These are phyloP conservation scores for Hortaea sp. DNA, from an alignment of 2,329 filamentous ascomycete species.

Conservation along the genomic window DNA sequence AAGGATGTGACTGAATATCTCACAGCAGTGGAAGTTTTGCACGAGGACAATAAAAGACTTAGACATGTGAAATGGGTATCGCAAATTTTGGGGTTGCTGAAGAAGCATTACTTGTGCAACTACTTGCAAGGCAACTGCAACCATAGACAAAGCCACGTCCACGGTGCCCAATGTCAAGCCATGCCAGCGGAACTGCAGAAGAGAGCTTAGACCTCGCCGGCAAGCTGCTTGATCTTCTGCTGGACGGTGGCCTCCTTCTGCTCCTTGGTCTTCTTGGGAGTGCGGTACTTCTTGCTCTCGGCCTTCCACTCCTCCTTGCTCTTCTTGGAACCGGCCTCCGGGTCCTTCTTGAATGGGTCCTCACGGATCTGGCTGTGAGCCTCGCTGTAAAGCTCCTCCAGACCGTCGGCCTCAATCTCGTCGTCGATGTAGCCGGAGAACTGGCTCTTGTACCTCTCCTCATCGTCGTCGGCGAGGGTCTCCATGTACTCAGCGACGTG, in stretches of 20 bases:
- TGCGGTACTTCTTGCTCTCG: constrained; percentile 83
- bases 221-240: constrained; percentile 81
- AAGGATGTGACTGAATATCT: no score
- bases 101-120: no score
- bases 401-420: constrained; percentile 87
- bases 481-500: constrained; percentile 99
- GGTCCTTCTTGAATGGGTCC: constrained; percentile 92
- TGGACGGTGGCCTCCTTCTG: constrained; percentile 77
- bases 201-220: constrained; percentile 25
- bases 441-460: constrained; percentile 98
- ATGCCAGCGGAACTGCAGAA: constrained; percentile 1
- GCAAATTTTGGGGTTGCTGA: no score
- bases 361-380: constrained; percentile 95
- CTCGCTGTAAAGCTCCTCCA: constrained; percentile 85
- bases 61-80: no score
- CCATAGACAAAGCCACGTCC: no score
- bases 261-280: constrained; percentile 66
- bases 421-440: constrained; percentile 98
- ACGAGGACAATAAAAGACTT: no score
- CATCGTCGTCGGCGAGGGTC: constrained; percentile 96
- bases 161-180: constrained; percentile 32
- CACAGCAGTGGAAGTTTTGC: no score
- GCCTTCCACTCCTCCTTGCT: constrained; percentile 66
- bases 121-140: no score
- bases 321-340: constrained; percentile 73